These are phyloP conservation scores for Fusarium sp. DNA, from an alignment of 2,329 filamentous ascomycete species.

Conservation along the genomic window DNA sequence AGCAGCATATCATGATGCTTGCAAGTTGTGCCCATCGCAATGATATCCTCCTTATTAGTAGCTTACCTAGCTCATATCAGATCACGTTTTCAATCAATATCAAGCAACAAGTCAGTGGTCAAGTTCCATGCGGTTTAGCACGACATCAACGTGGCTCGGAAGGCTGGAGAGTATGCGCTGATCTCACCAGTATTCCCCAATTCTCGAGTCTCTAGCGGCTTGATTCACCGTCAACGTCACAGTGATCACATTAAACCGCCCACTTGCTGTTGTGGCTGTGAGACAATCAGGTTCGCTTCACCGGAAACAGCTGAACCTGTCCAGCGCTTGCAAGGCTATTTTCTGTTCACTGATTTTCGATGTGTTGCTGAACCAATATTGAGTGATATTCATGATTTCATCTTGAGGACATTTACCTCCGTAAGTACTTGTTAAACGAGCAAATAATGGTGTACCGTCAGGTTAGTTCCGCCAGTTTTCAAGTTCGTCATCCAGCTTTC, in stretches of 20 bases:
- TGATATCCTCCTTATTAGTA: not conserved
- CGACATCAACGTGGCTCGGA: slow-evolving; percentile 7
- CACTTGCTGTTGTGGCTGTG: slow-evolving; percentile 37
- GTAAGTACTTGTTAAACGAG: not conserved
- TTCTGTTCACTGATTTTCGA: not conserved
- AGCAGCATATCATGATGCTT: not conserved
- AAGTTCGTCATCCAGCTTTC: not conserved
- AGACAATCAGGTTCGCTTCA: slow-evolving; percentile 33
- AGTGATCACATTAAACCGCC: slow-evolving; percentile 32
- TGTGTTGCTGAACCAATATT: not conserved
- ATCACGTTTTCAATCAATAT: slow-evolving; percentile 1
- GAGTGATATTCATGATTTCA: not conserved
- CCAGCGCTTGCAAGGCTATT: not conserved
- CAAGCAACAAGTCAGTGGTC: not conserved
- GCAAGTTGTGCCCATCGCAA: slow-evolving; percentile 1
- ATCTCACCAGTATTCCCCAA: slow-evolving; percentile 21
- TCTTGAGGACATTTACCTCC: not conserved
- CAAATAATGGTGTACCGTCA: not conserved
- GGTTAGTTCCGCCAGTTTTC: not conserved
- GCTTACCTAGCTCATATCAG: not conserved
- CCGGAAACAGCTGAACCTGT: slow-evolving; percentile 16
- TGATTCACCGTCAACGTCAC: slow-evolving; percentile 38
- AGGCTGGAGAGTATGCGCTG: slow-evolving; percentile 19
- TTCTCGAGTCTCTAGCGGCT: slow-evolving; percentile 31
- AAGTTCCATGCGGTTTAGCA: slow-evolving; percentile 16